These are phyloP conservation scores for Hanseniaspora jakobsenii DNA, from an alignment of 805 yeast species.

Conservation along the genomic window DNA sequence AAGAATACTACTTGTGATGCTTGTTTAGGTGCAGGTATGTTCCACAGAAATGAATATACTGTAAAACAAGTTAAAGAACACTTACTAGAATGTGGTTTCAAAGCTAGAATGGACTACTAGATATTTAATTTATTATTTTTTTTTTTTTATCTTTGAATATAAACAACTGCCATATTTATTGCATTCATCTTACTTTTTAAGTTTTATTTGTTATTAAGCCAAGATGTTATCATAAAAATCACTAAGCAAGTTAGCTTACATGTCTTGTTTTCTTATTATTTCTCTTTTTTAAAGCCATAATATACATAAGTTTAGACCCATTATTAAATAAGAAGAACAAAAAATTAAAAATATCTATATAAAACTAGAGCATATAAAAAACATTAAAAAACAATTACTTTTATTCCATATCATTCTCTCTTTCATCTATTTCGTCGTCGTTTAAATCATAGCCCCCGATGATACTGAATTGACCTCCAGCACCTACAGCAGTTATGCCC, in stretches of 20 bases:
- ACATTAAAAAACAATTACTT: too few relatives aligned
- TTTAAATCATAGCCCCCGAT: conserved; percentile 56
- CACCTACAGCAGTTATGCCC: conserved; percentile 61
- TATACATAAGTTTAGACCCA: not conserved
- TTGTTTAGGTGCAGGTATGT: conserved; percentile 97
- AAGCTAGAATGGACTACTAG: conserved; percentile 57
- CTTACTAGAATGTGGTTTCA: conserved; percentile 47
- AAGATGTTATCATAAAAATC: too few relatives aligned
- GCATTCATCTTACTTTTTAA: too few relatives aligned
- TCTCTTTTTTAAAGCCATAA: not conserved
- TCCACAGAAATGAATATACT: conserved; percentile 87
- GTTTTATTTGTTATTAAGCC: too few relatives aligned
- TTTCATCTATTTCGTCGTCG: conserved; percentile 33
- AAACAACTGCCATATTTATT: too few relatives aligned
- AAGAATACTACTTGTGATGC: conserved; percentile 78
- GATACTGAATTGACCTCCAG: conserved; percentile 93
- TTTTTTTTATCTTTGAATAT: not conserved
- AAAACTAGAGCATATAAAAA: too few relatives aligned
- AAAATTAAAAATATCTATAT: too few relatives aligned
- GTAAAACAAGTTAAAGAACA: conserved; percentile 71
- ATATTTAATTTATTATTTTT: not conserved
- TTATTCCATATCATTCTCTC: conserved; percentile 43
- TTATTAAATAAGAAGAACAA: not conserved
- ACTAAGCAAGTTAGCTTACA: too few relatives aligned
- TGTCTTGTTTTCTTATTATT: too few relatives aligned